Percentiles rank a stretch among this genome's conserved stretches.
These are phyloP conservation scores for Naganishia kalamii DNA, from an alignment of 768 basidiomycete genomes.

Conservation along the genomic window DNA sequence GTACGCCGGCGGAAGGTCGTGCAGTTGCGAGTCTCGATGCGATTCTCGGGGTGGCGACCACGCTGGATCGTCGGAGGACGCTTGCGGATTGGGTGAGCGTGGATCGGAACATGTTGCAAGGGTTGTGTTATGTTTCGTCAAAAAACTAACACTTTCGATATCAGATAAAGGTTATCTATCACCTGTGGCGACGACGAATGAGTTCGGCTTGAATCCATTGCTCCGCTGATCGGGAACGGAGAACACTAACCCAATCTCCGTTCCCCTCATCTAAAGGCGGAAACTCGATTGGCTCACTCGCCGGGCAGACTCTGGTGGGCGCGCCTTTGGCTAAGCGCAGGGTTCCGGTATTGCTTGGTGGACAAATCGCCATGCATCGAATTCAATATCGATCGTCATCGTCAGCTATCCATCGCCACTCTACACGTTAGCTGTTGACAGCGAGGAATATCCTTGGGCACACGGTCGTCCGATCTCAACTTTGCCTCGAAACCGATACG, in stretches of 20 bases:
- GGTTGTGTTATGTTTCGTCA: neutral
- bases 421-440: neutral
- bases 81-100: slow-evolving; percentile 1
- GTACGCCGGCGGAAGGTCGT: neutral
- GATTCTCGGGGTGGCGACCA: slow-evolving; percentile 9
- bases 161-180: neutral
- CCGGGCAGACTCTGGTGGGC: neutral
- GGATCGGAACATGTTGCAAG: slow-evolving; percentile 6
- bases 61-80: slow-evolving; percentile 9
- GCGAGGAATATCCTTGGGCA: neutral
- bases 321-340: slow-evolving; percentile 13
- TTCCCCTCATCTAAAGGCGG: neutral
- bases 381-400: neutral
- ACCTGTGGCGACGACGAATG: neutral
- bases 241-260: neutral
- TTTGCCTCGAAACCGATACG: neutral
- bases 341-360: neutral
- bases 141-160: neutral
- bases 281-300: neutral
- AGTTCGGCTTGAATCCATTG: slow-evolving; percentile 10
- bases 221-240: neutral
- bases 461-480: neutral
- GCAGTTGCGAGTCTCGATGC: slow-evolving; percentile 3
- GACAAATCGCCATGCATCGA: neutral
- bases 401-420: no score